Evolutionary conservation across 1,139 yeast genomes (phyloP).

Genomic region (Taphrina pruni): DNA sequence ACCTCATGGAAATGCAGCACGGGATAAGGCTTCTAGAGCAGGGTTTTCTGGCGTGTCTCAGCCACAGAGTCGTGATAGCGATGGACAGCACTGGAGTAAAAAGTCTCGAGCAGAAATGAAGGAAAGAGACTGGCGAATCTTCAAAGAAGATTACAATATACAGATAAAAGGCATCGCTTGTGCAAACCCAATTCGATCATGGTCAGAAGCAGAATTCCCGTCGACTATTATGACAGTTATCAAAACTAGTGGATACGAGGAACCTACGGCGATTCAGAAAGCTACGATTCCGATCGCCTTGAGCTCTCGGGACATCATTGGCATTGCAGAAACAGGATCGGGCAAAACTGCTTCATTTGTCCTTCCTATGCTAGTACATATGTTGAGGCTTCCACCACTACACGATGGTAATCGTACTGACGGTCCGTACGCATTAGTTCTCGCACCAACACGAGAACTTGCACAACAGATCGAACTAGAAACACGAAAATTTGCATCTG

Average conservation of each 20-base stretch:
- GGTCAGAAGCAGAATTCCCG: conserved; percentile 70
- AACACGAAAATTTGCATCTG: conserved; percentile 60
- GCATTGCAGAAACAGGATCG: conserved; percentile 95
- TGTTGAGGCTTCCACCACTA: conserved; percentile 58
- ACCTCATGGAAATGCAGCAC: not conserved
- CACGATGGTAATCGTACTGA: conserved; percentile 55
- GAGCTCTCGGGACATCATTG: conserved; percentile 69
- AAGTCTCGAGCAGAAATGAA: conserved; percentile 72
- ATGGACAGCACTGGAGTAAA: conserved; percentile 69
- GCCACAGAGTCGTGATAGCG: conserved; percentile 23
- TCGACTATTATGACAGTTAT: conserved; percentile 55
- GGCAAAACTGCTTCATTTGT: conserved; percentile 90
- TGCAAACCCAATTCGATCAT: conserved; percentile 69
- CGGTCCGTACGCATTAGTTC: conserved; percentile 71
- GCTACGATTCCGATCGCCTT: conserved; percentile 82
- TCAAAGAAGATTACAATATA: conserved; percentile 78
- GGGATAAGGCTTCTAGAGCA: not conserved
- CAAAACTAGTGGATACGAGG: conserved; percentile 57
- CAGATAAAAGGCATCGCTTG: conserved; percentile 59
- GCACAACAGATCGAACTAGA: conserved; percentile 83
- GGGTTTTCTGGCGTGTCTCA: not conserved
- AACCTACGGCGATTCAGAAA: conserved; percentile 89
- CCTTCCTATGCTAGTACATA: conserved; percentile 70
- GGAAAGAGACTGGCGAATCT: conserved; percentile 85
- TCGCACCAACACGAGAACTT: conserved; percentile 93